Percentiles rank a stretch among this genome's conserved stretches.
Evolutionary conservation across 768 basidiomycete species (phyloP).

Genomic region (Pholiota molesta): DNA sequence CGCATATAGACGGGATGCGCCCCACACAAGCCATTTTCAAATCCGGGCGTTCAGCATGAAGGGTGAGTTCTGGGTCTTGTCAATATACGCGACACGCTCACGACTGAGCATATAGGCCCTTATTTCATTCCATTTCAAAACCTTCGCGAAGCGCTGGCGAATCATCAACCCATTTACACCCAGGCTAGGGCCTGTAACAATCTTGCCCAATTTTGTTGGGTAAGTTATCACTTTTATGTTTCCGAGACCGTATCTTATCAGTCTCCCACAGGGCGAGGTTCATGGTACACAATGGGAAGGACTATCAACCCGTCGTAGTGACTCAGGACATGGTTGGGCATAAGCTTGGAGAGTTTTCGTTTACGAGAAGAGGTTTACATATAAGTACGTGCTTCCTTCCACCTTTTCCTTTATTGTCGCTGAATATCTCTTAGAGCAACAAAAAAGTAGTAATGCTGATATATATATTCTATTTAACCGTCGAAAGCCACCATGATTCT

Average conservation of each 20-base stretch:
- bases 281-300: slow-evolving; percentile 92
- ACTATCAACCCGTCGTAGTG: slow-evolving; percentile 82
- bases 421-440: slow-evolving; percentile 15
- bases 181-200: slow-evolving; percentile 89
- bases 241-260: neutral
- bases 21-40: slow-evolving; percentile 60
- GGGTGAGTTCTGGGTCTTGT: slow-evolving; percentile 42
- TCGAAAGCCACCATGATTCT: neutral
- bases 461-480: neutral
- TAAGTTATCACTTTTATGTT: slow-evolving; percentile 35
- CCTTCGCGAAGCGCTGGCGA: slow-evolving; percentile 75
- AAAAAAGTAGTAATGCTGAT: slow-evolving; percentile 19
- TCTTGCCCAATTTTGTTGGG: slow-evolving; percentile 97
- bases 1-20: slow-evolving; percentile 47
- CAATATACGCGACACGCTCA: neutral
- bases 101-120: slow-evolving; percentile 61
- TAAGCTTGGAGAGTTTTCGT: slow-evolving; percentile 93
- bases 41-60: slow-evolving; percentile 83
- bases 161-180: slow-evolving; percentile 87
- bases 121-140: slow-evolving; percentile 94
- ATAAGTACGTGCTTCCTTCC: slow-evolving; percentile 61
- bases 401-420: neutral
- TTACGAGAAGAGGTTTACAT: slow-evolving; percentile 86
- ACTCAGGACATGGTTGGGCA: slow-evolving; percentile 99
- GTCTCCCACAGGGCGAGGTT: slow-evolving; percentile 69